Percentiles rank a stretch among this genome's conserved stretches.
These are phyloP conservation scores for Cinnamomum micranthum DNA, from an alignment of 164 flowering plant species.

Conservation along the genomic window DNA sequence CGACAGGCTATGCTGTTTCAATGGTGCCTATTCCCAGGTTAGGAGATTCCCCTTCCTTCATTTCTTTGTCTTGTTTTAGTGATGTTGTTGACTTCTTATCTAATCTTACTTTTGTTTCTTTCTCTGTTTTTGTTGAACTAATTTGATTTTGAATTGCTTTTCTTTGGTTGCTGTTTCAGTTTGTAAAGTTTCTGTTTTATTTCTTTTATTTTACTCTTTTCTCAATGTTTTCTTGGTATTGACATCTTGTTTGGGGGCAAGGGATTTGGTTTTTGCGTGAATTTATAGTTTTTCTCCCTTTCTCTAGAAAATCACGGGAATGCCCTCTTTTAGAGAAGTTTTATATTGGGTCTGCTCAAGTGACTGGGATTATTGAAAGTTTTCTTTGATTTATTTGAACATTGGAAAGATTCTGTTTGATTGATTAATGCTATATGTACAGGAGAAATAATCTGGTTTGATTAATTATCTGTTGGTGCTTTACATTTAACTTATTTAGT, in stretches of 20 bases:
- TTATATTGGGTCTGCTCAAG: not conserved
- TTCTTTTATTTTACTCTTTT: not conserved
- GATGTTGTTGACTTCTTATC: not conserved
- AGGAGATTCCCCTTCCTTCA: not conserved
- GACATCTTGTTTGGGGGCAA: not conserved
- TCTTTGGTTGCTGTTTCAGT: too few species aligned
- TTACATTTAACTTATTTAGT: not conserved
- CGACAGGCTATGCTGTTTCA: slow-evolving; percentile 32
- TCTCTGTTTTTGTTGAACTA: not conserved
- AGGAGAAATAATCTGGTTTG: not conserved
- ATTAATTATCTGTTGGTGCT: not conserved
- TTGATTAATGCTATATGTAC: not conserved
- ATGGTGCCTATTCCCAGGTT: slow-evolving; percentile 26
- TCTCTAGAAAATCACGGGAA: not conserved
- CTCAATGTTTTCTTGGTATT: not conserved
- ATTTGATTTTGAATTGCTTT: not conserved
- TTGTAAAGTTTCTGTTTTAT: not conserved
- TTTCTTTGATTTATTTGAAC: not conserved
- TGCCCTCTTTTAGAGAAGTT: not conserved
- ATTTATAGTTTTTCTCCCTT: not conserved
- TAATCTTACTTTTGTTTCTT: not conserved
- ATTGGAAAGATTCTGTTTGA: not conserved
- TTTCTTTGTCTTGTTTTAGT: not conserved
- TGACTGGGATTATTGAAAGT: not conserved
- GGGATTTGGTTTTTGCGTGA: not conserved